Evolutionary conservation across 2,329 filamentous ascomycete genomes (phyloP).

Genomic region (Parastagonospora avenae): DNA sequence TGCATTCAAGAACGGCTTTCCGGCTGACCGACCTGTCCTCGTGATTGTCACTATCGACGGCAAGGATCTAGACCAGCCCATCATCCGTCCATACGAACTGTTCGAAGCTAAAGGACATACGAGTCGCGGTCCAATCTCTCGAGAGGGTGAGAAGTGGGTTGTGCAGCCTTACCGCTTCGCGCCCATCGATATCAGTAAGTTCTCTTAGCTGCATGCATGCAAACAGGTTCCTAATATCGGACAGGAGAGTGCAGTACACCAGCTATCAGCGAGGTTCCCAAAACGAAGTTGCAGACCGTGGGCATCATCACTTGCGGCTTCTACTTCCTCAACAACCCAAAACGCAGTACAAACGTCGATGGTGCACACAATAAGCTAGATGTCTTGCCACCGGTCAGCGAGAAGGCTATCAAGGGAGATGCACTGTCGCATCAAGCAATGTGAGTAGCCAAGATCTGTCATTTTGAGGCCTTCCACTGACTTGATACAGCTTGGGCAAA

Average conservation of each 20-base stretch:
- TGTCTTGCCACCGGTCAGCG: constrained; percentile 12
- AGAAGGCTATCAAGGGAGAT: constrained; percentile 22
- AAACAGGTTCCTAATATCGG: not conserved
- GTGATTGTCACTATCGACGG: constrained; percentile 26
- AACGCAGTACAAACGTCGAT: not conserved
- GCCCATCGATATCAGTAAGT: constrained; percentile 11
- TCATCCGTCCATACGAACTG: constrained; percentile 8
- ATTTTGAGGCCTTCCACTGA: constrained; percentile 2
- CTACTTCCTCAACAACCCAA: constrained; percentile 10
- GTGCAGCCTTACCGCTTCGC: constrained; percentile 21
- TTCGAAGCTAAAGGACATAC: constrained; percentile 3
- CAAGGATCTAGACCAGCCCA: constrained; percentile 6
- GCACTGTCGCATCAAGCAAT: constrained; percentile 11
- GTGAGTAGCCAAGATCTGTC: constrained; percentile 5
- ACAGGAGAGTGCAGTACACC: constrained; percentile 5
- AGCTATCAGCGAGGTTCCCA: not conserved
- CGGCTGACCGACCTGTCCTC: constrained; percentile 9
- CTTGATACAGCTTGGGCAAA: not conserved
- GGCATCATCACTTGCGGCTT: constrained; percentile 20
- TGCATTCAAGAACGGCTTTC: constrained; percentile 13
- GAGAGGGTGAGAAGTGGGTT: constrained; percentile 1
- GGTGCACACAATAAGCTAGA: constrained; percentile 20
- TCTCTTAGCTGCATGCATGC: not conserved
- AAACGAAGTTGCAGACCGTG: constrained; percentile 6
- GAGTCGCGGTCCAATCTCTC: constrained; percentile 7